Percentiles rank a stretch among this genome's conserved stretches.
Evolutionary conservation across 73 alveolate species (phyloP).

Genomic region (Symbiodinium natans): DNA sequence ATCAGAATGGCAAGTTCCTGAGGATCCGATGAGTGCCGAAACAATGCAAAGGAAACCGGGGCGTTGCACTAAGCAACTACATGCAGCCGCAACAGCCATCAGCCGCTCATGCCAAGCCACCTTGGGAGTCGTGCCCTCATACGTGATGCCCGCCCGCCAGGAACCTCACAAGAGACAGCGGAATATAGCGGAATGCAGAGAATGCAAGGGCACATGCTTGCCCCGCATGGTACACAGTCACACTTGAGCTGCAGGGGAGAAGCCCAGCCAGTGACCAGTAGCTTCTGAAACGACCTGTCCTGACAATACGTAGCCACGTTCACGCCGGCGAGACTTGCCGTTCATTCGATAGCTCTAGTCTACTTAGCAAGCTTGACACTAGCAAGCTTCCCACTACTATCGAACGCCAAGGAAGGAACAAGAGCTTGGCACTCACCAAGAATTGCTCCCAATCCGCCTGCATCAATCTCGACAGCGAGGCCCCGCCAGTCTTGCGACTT

Average conservation of each 20-base stretch:
- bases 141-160: not conserved
- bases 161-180: not conserved
- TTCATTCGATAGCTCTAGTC: too few species aligned
- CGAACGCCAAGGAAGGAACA: too few species aligned
- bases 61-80: too few species aligned
- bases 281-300: conserved; percentile 64
- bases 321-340: not conserved
- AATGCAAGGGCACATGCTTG: not conserved
- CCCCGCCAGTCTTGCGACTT: conserved; percentile 51
- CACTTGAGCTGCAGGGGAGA: not conserved
- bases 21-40: too few species aligned
- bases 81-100: not conserved
- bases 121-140: not conserved
- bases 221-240: not conserved
- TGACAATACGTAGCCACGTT: not conserved
- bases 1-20: conserved; percentile 62
- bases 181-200: not conserved
- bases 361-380: too few species aligned
- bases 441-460: conserved; percentile 8
- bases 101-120: not conserved
- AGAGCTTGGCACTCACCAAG: too few species aligned
- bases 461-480: conserved; percentile 33
- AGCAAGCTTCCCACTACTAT: too few species aligned
- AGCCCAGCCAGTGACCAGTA: conserved; percentile 54
- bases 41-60: too few species aligned